Conservation (phyloP, 148 eudicot genomes). For the Persicaria maculosa region DNA sequence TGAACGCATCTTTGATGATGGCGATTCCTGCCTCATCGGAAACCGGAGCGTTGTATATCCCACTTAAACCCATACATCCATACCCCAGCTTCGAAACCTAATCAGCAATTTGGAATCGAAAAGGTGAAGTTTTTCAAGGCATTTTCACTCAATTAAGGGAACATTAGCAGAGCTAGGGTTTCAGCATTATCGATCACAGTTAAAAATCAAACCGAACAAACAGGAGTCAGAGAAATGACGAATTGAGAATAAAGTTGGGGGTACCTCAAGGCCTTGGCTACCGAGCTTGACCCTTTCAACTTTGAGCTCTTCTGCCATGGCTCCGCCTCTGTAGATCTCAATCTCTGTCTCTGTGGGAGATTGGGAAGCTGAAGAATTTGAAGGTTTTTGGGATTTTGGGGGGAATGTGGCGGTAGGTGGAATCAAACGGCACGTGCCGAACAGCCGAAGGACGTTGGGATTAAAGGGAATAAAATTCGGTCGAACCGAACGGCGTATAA, state of each 20-base stretch:
- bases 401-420: constrained; percentile 7
- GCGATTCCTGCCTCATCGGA: constrained; percentile 52
- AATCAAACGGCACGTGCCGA: constrained; percentile 7
- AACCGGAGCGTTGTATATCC: constrained; percentile 40
- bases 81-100: constrained; percentile 60
- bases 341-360: not conserved
- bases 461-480: not conserved
- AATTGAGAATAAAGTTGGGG: not conserved
- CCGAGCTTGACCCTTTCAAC: constrained; percentile 34
- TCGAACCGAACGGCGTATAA: not conserved
- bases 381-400: not conserved
- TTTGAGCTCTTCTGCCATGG: constrained; percentile 22
- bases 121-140: not conserved
- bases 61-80: constrained; percentile 53
- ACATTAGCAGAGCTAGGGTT: not conserved
- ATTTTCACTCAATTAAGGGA: not conserved
- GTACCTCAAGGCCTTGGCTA: constrained; percentile 35
- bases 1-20: constrained; percentile 49
- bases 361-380: not conserved
- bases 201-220: too few species aligned
- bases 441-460: not conserved
- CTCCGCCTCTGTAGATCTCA: not conserved
- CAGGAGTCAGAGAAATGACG: not conserved
- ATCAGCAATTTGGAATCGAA: not conserved
- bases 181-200: not conserved